Percentiles rank a stretch among this genome's conserved stretches.
phyloP scores from a whole-genome alignment of 495 filamentous ascomycete species.

The Talaromyces adpressus region DNA sequence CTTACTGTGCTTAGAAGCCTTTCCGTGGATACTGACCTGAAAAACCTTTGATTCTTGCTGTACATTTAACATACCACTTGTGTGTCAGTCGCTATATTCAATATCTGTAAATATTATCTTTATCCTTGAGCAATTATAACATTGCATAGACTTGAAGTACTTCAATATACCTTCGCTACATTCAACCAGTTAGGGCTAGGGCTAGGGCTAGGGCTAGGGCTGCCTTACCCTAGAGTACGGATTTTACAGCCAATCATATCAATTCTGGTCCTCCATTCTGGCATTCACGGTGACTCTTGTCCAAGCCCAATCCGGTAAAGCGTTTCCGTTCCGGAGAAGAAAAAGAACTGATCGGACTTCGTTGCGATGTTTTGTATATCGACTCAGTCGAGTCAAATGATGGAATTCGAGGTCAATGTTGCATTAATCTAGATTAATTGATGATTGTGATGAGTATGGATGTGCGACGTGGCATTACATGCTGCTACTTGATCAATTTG shows the following conservation, averaged over 20 bases:
- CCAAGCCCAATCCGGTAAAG: background rate
- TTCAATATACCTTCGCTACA: no score
- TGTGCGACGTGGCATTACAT: background rate
- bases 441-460: background rate
- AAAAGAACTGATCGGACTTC: background rate
- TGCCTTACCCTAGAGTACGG: background rate
- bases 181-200: no score
- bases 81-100: no score
- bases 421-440: background rate
- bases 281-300: background rate
- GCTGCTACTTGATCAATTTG: background rate
- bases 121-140: no score
- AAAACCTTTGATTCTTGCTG: background rate
- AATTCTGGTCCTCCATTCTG: background rate
- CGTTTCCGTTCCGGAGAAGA: background rate
- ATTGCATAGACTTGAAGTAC: no score
- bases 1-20: constrained; percentile 5
- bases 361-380: background rate
- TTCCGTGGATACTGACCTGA: background rate
- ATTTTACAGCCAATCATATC: no score
- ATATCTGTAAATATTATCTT: no score
- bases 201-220: background rate
- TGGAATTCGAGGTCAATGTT: background rate
- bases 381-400: background rate
- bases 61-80: background rate